These are phyloP conservation scores for Magnolia officinalis DNA, from an alignment of 164 flowering plant genomes.

Conservation along the genomic window DNA sequence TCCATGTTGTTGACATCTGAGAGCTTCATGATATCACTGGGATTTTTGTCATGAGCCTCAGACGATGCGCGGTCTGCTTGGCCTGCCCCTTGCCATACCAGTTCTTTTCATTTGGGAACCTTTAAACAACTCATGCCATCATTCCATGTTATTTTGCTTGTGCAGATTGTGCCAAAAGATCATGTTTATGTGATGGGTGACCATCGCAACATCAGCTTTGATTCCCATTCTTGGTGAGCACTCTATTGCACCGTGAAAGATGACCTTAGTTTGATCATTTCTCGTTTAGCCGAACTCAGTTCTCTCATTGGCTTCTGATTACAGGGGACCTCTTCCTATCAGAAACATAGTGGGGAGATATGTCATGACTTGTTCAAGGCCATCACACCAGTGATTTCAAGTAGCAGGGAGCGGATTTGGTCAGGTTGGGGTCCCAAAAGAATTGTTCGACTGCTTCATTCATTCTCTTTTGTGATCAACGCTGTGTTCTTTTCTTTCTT, in stretches of 20 bases:
- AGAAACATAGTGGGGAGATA: conserved; percentile 43
- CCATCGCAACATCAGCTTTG: conserved; percentile 53
- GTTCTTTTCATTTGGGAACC: background rate
- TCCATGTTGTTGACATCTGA: conserved; percentile 45
- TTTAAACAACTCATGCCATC: background rate
- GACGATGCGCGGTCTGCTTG: conserved; percentile 29
- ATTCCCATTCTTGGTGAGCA: conserved; percentile 52
- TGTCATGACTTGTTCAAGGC: conserved; percentile 12
- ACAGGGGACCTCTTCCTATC: conserved; percentile 56
- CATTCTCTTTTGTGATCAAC: background rate
- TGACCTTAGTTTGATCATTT: background rate
- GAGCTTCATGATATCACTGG: conserved; percentile 17
- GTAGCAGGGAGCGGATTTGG: background rate
- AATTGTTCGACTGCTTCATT: background rate
- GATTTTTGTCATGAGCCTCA: conserved; percentile 25
- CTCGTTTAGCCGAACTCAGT: background rate
- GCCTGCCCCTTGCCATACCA: conserved; percentile 1
- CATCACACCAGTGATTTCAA: background rate
- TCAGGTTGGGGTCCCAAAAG: background rate
- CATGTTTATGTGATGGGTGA: conserved; percentile 62
- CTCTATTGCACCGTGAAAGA: background rate
- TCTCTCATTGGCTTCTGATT: background rate
- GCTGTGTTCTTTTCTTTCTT: background rate
- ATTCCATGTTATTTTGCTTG: conserved; percentile 15
- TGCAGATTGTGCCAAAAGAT: conserved; percentile 49